Evolutionary conservation across 179 eudicot species (phyloP).

Genomic region (Gypsophila paniculata): DNA sequence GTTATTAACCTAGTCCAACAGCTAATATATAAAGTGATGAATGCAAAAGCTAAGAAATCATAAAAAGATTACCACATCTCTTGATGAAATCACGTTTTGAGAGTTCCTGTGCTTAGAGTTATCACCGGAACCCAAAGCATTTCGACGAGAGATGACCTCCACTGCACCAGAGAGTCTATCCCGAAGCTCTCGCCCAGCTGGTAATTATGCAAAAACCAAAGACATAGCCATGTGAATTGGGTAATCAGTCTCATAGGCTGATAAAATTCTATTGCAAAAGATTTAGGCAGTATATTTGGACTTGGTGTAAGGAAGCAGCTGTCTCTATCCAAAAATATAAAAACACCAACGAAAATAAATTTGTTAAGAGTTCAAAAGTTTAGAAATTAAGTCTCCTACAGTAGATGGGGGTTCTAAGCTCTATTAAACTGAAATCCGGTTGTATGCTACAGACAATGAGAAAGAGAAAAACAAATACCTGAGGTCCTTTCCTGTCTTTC

Average conservation of each 20-base stretch:
- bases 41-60: neutral
- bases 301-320: neutral
- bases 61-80: slow-evolving; percentile 60
- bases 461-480: slow-evolving; percentile 44
- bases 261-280: neutral
- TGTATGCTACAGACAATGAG: neutral
- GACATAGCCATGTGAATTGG: neutral
- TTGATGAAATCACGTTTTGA: slow-evolving; percentile 62
- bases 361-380: neutral
- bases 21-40: neutral
- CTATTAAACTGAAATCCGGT: neutral
- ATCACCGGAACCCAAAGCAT: slow-evolving; percentile 58
- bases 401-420: neutral
- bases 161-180: slow-evolving; percentile 84
- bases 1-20: neutral
- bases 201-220: slow-evolving; percentile 19
- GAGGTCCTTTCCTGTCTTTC: slow-evolving; percentile 76
- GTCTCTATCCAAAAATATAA: neutral
- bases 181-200: slow-evolving; percentile 77
- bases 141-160: slow-evolving; percentile 75
- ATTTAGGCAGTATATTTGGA: neutral
- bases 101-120: slow-evolving; percentile 52
- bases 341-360: neutral
- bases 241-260: neutral
- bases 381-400: neutral